Conservation (phyloP, 2,329 filamentous ascomycete species). For the Verticillium isaacii region DNA sequence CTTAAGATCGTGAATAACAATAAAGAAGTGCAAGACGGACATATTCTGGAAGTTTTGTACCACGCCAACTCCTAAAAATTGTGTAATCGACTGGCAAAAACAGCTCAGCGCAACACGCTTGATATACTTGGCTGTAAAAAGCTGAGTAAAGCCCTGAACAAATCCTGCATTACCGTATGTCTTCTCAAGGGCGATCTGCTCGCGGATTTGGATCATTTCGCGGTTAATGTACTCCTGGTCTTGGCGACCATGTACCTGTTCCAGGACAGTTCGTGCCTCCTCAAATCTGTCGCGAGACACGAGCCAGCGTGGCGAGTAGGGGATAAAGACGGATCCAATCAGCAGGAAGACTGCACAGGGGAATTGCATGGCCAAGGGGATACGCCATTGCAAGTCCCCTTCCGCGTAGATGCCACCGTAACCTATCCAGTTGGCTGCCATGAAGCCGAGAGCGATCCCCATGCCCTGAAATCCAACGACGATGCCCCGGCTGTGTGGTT, state of each 20-base stretch:
- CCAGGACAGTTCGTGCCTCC: no score
- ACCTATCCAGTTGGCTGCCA: slow-evolving; percentile 54
- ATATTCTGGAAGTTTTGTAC: neutral
- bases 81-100: neutral
- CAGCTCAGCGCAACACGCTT: neutral
- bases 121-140: neutral
- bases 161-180: neutral
- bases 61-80: neutral
- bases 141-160: no score
- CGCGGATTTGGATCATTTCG: neutral
- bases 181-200: neutral
- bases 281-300: neutral
- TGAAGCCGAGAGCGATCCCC: slow-evolving; percentile 50
- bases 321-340: slow-evolving; percentile 25
- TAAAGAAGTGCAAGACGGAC: no score
- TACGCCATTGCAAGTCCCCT: slow-evolving; percentile 47
- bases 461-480: slow-evolving; percentile 50
- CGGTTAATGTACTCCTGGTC: neutral
- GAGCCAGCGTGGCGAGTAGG: slow-evolving; percentile 14
- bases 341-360: slow-evolving; percentile 53
- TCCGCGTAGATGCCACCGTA: slow-evolving; percentile 51
- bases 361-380: slow-evolving; percentile 50
- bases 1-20: no score
- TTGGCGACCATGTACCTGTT: neutral
- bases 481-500: slow-evolving; percentile 41